Evolutionary conservation across 257 asterid genomes (phyloP).

Genomic region (Solanum sejunctum): DNA sequence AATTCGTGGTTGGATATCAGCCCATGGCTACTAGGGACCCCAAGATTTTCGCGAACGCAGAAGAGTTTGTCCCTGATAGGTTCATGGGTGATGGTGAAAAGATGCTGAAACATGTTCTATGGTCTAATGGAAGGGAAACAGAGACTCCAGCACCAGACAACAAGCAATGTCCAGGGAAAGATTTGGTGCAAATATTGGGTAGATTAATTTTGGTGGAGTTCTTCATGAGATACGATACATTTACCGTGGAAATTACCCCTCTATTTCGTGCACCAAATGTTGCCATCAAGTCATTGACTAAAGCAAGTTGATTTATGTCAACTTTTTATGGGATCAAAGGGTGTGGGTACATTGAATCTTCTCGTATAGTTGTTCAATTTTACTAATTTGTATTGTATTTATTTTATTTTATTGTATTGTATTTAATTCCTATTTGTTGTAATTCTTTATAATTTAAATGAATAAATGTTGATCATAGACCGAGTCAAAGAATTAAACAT

Average conservation of each 20-base stretch:
- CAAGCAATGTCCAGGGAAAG: constrained; percentile 72
- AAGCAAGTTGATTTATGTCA: not conserved
- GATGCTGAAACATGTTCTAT: constrained; percentile 40
- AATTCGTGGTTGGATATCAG: constrained; percentile 66
- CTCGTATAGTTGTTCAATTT: not conserved
- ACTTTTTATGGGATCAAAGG: not conserved
- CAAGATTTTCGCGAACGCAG: constrained; percentile 23
- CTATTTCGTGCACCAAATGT: constrained; percentile 35
- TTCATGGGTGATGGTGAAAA: constrained; percentile 51
- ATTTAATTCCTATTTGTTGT: not conserved
- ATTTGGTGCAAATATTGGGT: constrained; percentile 39
- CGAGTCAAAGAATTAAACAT: not conserved
- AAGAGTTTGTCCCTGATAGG: constrained; percentile 45
- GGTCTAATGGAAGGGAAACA: constrained; percentile 69
- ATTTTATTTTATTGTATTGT: not conserved
- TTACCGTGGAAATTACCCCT: constrained; percentile 21
- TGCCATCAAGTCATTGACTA: constrained; percentile 29
- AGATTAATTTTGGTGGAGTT: constrained; percentile 65
- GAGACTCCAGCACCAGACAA: constrained; percentile 34
- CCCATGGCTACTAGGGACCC: constrained; percentile 64
- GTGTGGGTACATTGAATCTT: not conserved
- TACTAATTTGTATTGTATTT: not conserved
- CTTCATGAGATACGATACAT: constrained; percentile 49
- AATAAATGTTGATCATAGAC: not conserved
- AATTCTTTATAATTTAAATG: not conserved